Evolutionary conservation across 2,329 filamentous ascomycete genomes (phyloP), one percentile per base, ranked within the genome.

Genomic region (Trichoderma gracile): DNA sequence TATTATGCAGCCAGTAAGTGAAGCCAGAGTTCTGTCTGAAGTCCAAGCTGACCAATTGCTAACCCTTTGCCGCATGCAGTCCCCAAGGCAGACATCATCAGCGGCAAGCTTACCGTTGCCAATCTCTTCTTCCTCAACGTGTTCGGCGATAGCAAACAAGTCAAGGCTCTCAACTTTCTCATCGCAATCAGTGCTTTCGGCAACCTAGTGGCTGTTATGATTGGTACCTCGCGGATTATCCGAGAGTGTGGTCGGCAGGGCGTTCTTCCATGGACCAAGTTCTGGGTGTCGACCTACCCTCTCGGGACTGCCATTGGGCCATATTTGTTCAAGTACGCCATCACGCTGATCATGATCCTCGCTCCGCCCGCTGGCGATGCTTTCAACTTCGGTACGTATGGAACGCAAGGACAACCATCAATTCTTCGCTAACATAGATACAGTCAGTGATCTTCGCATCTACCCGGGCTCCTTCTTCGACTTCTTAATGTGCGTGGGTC

Each of bases 251-350:
- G 84, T 47, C 79, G 83, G 65, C 85, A 88, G 75, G 86, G 86
- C 7, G 84, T 88, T 0, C 76, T 89, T 1, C 86, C 86, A 0
- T 88, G 74, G n/a, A 80, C 86, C 1, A 73, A 74, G 1, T 84
- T 89, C 66, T 89, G 86, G 86, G 85, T 84, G 0, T 86, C 83
- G 0, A 89, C 86, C 0, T 80, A 79, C 63, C 87, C 86, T 0
- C 88, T 89, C 64, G 86, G 86, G 2, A 89, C 87, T 0, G 86
- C 86, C 0, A 69, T 87, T 0, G 86, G 84, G 0, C 85, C 86
- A 0, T 87, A 87, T 66, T 59, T 81, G 2, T 67, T 88, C 3
- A 85, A 86, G 70, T 89, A 84, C 83, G 69, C 69, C 0, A 72
- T 86, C 64, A 88, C 86, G 0, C 71, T 85, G 2, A 68, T 88